Conservation (phyloP, 2,329 filamentous ascomycete genomes). For the Dothidotthia symphoricarpi region DNA sequence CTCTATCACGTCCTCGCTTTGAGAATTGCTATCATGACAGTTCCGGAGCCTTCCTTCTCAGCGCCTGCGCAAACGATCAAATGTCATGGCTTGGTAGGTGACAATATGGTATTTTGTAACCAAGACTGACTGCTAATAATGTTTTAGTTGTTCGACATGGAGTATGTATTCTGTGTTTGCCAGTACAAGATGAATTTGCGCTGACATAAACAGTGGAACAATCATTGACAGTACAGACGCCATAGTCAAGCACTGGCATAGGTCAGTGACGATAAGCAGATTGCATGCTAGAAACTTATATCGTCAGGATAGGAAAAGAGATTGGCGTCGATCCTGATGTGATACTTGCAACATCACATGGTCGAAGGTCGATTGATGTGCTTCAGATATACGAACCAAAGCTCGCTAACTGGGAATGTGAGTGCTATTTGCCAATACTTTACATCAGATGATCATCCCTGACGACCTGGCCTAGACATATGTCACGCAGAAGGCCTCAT, state of each 20-base stretch:
- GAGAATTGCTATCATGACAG: constrained; percentile 25
- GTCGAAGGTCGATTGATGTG: constrained; percentile 82
- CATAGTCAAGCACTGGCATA: constrained; percentile 74
- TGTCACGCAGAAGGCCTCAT: constrained; percentile 73
- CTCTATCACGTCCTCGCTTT: no score
- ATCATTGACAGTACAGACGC: constrained; percentile 79
- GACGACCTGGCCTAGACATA: constrained; percentile 60
- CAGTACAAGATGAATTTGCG: not conserved
- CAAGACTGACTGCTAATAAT: constrained; percentile 10
- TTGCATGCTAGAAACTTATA: constrained; percentile 7
- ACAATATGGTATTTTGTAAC: not conserved
- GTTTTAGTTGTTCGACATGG: constrained; percentile 38
- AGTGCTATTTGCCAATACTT: constrained; percentile 42
- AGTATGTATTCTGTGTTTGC: constrained; percentile 14
- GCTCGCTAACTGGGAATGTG: constrained; percentile 91
- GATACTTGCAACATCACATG: constrained; percentile 89
- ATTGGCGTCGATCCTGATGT: constrained; percentile 80
- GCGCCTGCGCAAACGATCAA: constrained; percentile 42
- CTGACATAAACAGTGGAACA: constrained; percentile 57
- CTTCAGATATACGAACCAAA: constrained; percentile 75
- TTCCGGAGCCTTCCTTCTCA: constrained; percentile 41
- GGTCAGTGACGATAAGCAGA: constrained; percentile 47
- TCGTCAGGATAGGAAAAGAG: constrained; percentile 68
- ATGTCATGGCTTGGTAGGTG: constrained; percentile 46
- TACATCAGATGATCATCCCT: constrained; percentile 2